Evolutionary conservation across 176 grass and related monocot species (phyloP).

Genomic region (Rhipidocladum racemiflorum): DNA sequence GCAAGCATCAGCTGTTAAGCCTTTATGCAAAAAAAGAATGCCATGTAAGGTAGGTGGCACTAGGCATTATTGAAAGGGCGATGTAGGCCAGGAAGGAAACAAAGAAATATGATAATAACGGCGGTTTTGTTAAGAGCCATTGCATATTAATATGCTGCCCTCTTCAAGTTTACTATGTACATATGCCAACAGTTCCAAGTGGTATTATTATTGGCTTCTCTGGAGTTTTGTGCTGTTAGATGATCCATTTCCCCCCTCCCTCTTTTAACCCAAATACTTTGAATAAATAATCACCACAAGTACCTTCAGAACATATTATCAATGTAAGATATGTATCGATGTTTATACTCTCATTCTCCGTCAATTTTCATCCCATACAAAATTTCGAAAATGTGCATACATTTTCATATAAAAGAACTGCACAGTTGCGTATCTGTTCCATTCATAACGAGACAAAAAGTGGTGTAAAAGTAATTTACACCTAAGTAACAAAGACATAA

Average conservation of each 20-base stretch:
- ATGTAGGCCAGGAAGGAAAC: not conserved
- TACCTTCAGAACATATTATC: not conserved
- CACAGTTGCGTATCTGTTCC: no score
- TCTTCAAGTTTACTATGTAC: not conserved
- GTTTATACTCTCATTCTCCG: no score
- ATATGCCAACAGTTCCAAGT: not conserved
- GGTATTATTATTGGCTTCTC: not conserved
- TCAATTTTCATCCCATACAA: no score
- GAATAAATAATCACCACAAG: not conserved
- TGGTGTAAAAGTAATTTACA: not conserved
- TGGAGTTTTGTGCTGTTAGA: no score
- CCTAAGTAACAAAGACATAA: not conserved
- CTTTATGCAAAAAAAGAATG: no score
- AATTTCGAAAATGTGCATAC: no score
- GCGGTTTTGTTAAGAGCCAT: not conserved
- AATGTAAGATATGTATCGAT: no score
- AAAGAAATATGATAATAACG: not conserved
- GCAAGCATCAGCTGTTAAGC: no score
- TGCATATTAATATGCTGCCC: not conserved
- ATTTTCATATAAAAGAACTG: no score
- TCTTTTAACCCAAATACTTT: not conserved
- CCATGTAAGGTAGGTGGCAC: not conserved
- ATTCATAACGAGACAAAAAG: no score
- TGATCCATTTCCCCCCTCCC: no score
- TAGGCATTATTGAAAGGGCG: not conserved